Evolutionary conservation across 345 rosid species (phyloP).

Genomic region (Arabidopsis suecica): DNA sequence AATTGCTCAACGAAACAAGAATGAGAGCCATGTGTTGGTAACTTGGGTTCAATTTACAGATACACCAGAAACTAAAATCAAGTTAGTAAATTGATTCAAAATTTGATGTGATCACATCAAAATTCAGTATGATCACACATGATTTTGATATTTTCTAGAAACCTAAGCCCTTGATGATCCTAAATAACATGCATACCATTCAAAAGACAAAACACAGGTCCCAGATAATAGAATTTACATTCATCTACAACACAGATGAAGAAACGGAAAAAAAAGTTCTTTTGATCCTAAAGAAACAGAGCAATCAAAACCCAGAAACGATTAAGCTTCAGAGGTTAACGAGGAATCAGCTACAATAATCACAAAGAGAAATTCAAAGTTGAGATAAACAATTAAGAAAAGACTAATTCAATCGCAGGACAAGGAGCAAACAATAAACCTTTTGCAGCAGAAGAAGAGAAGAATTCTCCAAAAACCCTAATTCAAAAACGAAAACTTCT

Average conservation of each 20-base stretch:
- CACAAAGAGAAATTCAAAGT: background rate
- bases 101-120: background rate
- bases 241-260: conserved; percentile 1
- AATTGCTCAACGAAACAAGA: conserved; percentile 4
- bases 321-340: background rate
- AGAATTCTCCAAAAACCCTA: conserved; percentile 35
- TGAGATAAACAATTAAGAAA: background rate
- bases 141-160: background rate
- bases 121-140: conserved; percentile 19
- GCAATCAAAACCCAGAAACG: conserved; percentile 29
- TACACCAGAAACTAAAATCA: background rate
- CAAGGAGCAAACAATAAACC: conserved; percentile 5
- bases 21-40: background rate
- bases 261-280: background rate
- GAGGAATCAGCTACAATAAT: background rate
- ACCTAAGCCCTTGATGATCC: conserved; percentile 10
- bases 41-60: background rate
- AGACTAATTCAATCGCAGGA: background rate
- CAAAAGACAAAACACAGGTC: background rate
- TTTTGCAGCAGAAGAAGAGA: conserved; percentile 27
- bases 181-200: conserved; percentile 12
- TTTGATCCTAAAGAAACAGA: conserved; percentile 17
- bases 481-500: conserved; percentile 16
- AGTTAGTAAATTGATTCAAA: background rate
- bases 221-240: background rate